phyloP scores from a whole-genome alignment of 495 filamentous ascomycete genomes.

The Hypomontagnella monticulosa region DNA sequence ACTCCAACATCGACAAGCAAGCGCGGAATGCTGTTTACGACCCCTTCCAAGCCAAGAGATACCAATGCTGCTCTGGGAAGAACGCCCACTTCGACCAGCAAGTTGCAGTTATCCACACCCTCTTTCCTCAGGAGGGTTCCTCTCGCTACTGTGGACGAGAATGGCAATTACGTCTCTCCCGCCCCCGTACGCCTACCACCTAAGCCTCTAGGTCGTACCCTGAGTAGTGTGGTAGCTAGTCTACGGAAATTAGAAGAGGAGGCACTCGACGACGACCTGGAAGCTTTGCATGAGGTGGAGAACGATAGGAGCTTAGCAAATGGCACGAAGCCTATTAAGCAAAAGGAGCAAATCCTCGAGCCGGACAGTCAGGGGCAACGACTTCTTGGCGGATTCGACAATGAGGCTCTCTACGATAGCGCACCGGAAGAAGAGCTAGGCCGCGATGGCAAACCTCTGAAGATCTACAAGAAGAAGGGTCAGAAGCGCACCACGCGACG shows the following conservation, averaged over 20 bases:
- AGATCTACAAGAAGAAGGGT: constrained; percentile 89
- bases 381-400: constrained; percentile 71
- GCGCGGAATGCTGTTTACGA: constrained; percentile 71
- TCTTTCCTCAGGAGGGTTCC: constrained; percentile 73
- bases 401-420: constrained; percentile 60
- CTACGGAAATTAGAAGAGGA: constrained; percentile 85
- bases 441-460: constrained; percentile 59
- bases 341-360: constrained; percentile 56
- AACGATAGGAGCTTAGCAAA: constrained; percentile 51
- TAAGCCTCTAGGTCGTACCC: constrained; percentile 73
- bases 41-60: constrained; percentile 61
- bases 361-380: constrained; percentile 68
- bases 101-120: constrained; percentile 70
- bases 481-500: constrained; percentile 85
- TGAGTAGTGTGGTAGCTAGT: constrained; percentile 81
- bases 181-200: constrained; percentile 66
- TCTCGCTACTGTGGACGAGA: constrained; percentile 57
- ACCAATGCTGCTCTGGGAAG: constrained; percentile 42
- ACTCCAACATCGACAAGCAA: constrained; percentile 73
- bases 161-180: constrained; percentile 55
- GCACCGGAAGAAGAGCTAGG: constrained; percentile 57
- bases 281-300: constrained; percentile 84
- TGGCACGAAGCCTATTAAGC: constrained; percentile 31
- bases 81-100: constrained; percentile 62
- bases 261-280: constrained; percentile 77